These are phyloP conservation scores for Fusarium armeniacum DNA, from an alignment of 2,329 filamentous ascomycete species.

Conservation along the genomic window DNA sequence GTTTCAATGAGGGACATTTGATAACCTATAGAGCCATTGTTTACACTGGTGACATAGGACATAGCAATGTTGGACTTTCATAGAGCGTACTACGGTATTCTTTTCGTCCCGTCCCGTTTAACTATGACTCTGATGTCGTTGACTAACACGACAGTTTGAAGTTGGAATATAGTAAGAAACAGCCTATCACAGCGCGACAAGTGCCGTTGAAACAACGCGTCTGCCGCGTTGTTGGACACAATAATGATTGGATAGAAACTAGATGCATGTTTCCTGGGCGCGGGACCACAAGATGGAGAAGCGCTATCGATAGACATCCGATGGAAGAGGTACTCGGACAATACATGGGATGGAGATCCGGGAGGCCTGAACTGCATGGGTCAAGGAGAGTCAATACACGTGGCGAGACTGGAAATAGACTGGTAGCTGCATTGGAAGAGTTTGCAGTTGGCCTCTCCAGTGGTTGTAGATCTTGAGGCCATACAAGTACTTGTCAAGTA, in stretches of 20 bases:
- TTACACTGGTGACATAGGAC: slow-evolving; percentile 12
- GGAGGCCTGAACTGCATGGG: slow-evolving; percentile 30
- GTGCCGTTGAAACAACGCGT: slow-evolving; percentile 43
- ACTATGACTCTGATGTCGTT: neutral
- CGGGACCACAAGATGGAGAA: slow-evolving; percentile 38
- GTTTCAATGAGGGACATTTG: slow-evolving; percentile 22
- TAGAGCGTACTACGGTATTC: slow-evolving; percentile 7
- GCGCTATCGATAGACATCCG: slow-evolving; percentile 51
- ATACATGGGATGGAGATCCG: slow-evolving; percentile 24
- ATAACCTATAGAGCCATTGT: slow-evolving; percentile 24
- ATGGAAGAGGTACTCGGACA: slow-evolving; percentile 20
- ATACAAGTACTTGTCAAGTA: slow-evolving; percentile 43
- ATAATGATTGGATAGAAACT: slow-evolving; percentile 39
- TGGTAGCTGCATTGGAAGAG: slow-evolving; percentile 27
- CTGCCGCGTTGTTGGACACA: slow-evolving; percentile 45
- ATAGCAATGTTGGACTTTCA: slow-evolving; percentile 15
- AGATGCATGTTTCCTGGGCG: slow-evolving; percentile 45
- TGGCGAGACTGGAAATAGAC: slow-evolving; percentile 1
- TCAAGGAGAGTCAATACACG: neutral
- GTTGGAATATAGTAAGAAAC: slow-evolving; percentile 6
- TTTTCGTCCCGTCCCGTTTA: slow-evolving; percentile 15
- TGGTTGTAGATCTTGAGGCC: slow-evolving; percentile 40
- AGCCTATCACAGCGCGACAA: slow-evolving; percentile 41
- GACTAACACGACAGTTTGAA: slow-evolving; percentile 21
- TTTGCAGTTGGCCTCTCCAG: slow-evolving; percentile 39